Conservation (phyloP, 768 basidiomycete species). For the Fistulinella prunicolor region DNA sequence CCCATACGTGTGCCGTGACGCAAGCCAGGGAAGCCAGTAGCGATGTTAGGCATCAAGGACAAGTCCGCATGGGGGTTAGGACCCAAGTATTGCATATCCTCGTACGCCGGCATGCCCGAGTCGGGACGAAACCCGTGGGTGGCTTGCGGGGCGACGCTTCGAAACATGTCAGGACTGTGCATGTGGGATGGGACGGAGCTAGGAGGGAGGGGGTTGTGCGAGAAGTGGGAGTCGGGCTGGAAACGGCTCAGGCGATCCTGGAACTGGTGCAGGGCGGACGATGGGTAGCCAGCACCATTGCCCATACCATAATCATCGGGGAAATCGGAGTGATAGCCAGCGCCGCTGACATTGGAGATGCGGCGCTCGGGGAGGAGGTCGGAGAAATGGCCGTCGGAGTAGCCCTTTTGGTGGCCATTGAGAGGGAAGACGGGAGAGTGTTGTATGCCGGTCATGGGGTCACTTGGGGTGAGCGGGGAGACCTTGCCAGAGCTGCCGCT, state of each 20-base stretch:
- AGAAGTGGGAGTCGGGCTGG: constrained; percentile 51
- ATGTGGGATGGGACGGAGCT: constrained; percentile 48
- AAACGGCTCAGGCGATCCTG: constrained; percentile 57
- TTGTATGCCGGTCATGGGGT: constrained; percentile 57
- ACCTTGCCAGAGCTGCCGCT: constrained; percentile 62
- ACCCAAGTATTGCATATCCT: constrained; percentile 57
- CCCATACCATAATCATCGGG: constrained; percentile 60
- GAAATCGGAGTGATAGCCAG: constrained; percentile 57
- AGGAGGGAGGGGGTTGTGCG: constrained; percentile 40
- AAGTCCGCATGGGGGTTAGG: constrained; percentile 53
- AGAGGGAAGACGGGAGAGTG: constrained; percentile 51
- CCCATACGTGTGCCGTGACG: constrained; percentile 58
- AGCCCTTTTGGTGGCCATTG: constrained; percentile 50
- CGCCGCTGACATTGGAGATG: constrained; percentile 42
- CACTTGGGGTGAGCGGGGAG: constrained; percentile 70
- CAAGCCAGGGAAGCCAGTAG: constrained; percentile 62
- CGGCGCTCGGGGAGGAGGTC: constrained; percentile 62
- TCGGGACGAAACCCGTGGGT: constrained; percentile 61
- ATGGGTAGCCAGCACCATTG: constrained; percentile 45
- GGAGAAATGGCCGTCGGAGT: constrained; percentile 49
- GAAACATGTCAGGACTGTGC: constrained; percentile 54
- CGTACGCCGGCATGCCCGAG: constrained; percentile 48
- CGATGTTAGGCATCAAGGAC: constrained; percentile 59
- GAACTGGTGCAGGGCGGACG: constrained; percentile 54
- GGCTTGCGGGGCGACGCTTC: constrained; percentile 66